Conservation (phyloP, 495 filamentous ascomycete species). For the Hypomontagnella submonticulosa region DNA sequence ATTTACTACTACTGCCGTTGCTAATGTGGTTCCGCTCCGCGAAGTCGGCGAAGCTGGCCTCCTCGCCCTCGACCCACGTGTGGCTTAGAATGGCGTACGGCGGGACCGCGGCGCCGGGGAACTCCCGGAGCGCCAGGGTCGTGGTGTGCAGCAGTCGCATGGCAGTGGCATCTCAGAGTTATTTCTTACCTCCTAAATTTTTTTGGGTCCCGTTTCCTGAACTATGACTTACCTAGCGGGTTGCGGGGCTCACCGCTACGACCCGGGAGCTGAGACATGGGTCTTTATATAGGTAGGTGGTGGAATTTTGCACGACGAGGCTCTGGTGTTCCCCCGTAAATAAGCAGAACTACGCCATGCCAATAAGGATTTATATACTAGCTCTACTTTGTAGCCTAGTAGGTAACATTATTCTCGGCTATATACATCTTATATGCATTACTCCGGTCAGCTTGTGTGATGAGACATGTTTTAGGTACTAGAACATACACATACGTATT, state of each 20-base stretch:
- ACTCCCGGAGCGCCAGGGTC: slow-evolving; percentile 36
- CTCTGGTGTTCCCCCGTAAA: too few species aligned
- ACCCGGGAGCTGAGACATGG: neutral
- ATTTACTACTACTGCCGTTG: too few species aligned
- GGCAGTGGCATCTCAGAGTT: neutral
- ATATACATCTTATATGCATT: too few species aligned
- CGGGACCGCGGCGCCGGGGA: slow-evolving; percentile 32
- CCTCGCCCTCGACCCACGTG: slow-evolving; percentile 50
- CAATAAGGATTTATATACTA: too few species aligned
- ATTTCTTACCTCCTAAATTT: neutral
- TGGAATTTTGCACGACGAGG: neutral
- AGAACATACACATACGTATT: too few species aligned
- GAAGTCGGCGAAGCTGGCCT: slow-evolving; percentile 50
- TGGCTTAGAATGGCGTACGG: slow-evolving; percentile 55
- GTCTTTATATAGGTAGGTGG: neutral
- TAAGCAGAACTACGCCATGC: too few species aligned
- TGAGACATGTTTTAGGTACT: too few species aligned
- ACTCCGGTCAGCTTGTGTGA: too few species aligned
- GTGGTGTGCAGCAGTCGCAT: slow-evolving; percentile 48
- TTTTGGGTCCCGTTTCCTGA: neutral
- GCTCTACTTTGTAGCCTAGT: too few species aligned
- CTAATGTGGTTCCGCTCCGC: slow-evolving; percentile 24
- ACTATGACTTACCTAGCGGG: too few species aligned
- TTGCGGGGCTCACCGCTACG: neutral
- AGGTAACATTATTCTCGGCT: too few species aligned